These are phyloP conservation scores for Emergomyces africanus DNA, from an alignment of 2,329 filamentous ascomycete genomes.

Conservation along the genomic window DNA sequence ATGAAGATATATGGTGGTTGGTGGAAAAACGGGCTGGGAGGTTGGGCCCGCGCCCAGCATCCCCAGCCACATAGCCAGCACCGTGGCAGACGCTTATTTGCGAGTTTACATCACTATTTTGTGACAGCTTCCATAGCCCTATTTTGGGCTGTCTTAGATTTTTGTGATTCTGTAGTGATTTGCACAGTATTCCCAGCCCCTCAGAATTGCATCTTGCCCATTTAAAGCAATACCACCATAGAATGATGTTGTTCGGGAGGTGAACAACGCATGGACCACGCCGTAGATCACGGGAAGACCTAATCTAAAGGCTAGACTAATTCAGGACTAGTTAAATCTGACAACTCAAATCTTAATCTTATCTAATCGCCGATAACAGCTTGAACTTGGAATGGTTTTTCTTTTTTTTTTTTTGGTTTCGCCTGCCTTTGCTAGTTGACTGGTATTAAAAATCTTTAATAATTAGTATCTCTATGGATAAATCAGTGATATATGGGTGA, in stretches of 20 bases:
- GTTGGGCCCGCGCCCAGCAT: not conserved
- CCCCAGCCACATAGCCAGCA: conserved; percentile 1
- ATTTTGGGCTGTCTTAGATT: not conserved
- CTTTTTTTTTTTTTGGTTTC: too few relatives aligned
- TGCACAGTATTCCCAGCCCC: not conserved
- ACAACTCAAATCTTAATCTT: not conserved
- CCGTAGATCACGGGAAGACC: not conserved
- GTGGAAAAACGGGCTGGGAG: not conserved
- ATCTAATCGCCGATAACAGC: too few relatives aligned
- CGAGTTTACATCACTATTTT: not conserved
- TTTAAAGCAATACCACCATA: not conserved
- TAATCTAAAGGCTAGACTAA: not conserved
- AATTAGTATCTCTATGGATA: not conserved
- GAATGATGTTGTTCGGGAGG: not conserved
- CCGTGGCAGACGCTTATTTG: conserved; percentile 6
- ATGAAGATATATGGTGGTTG: conserved; percentile 4
- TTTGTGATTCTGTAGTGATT: not conserved
- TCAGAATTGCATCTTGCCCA: not conserved
- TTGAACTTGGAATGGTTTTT: too few relatives aligned
- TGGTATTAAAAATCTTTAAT: not conserved
- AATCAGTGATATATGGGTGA: too few relatives aligned
- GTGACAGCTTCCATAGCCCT: not conserved
- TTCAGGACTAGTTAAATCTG: not conserved
- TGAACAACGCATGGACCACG: not conserved
- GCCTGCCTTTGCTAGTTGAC: not conserved